A percentile compares a stretch with the other conserved stretches of the same genome.
Conservation (phyloP, 2,329 filamentous ascomycete species). For the Colletotrichum destructivum region DNA sequence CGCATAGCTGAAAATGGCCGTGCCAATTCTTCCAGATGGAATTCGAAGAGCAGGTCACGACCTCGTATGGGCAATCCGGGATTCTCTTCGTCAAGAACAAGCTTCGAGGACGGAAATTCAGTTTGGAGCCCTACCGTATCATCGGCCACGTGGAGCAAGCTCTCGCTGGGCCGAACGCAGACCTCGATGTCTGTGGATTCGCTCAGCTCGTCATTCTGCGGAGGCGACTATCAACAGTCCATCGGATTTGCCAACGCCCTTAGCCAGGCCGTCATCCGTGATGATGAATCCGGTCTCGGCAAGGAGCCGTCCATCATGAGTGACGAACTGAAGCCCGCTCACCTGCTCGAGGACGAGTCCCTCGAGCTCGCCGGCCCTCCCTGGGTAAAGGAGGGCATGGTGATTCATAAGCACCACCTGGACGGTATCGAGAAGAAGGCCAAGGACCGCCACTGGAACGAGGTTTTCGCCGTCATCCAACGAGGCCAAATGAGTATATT, state of each 20-base stretch:
- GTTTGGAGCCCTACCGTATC: conserved; percentile 89
- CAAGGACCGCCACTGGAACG: conserved; percentile 94
- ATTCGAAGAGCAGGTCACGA: conserved; percentile 87
- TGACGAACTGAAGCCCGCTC: conserved; percentile 71
- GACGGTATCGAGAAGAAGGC: conserved; percentile 92
- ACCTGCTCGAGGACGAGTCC: conserved; percentile 91
- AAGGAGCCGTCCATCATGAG: conserved; percentile 67
- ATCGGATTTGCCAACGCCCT: conserved; percentile 98
- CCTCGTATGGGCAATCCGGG: conserved; percentile 82
- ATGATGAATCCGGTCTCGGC: conserved; percentile 75
- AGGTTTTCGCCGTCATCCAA: conserved; percentile 96
- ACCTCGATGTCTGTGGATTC: conserved; percentile 95
- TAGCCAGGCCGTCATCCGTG: conserved; percentile 95
- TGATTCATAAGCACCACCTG: conserved; percentile 96
- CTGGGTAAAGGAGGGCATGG: conserved; percentile 96
- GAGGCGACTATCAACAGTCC: conserved; percentile 91
- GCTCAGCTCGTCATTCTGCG: conserved; percentile 81
- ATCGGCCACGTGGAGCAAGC: conserved; percentile 96
- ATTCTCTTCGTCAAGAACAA: conserved; percentile 92
- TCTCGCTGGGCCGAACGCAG: conserved; percentile 91
- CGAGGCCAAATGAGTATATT: conserved; percentile 96
- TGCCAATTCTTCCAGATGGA: conserved; percentile 78
- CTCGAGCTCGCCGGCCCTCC: conserved; percentile 94
- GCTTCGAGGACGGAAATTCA: conserved; percentile 90
- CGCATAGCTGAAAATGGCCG: conserved; percentile 73